Evolutionary conservation across 441 rosid genomes (phyloP).

Genomic region (Brassica hybrid): DNA sequence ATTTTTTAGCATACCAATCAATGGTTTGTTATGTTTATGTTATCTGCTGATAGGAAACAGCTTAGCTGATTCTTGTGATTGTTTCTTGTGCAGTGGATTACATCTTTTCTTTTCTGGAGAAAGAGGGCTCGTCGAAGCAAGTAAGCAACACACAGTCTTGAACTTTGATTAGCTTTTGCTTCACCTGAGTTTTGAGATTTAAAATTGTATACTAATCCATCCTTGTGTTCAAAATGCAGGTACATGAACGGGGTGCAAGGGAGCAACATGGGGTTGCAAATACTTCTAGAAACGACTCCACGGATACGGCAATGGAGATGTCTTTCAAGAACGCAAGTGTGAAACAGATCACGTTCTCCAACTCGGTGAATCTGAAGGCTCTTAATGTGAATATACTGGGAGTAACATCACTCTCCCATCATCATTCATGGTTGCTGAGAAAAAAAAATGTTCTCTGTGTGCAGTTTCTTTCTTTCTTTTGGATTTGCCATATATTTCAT

Average conservation of each 20-base stretch:
- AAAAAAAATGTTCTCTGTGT: conserved; percentile 31
- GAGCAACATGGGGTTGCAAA: conserved; percentile 69
- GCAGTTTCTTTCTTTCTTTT: conserved; percentile 40
- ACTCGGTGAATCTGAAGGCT: conserved; percentile 30
- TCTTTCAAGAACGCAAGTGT: conserved; percentile 74
- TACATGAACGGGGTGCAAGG: conserved; percentile 52
- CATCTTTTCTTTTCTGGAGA: conserved; percentile 79
- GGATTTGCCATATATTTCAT: conserved; percentile 36
- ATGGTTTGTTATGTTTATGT: not conserved
- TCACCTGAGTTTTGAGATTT: not conserved
- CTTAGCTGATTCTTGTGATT: conserved; percentile 15
- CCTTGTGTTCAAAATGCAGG: conserved; percentile 46
- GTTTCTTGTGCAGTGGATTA: conserved; percentile 66
- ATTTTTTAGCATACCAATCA: too few relatives aligned
- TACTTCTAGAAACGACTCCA: conserved; percentile 81
- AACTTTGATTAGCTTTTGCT: conserved; percentile 14
- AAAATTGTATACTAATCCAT: too few relatives aligned
- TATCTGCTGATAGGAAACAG: conserved; percentile 9
- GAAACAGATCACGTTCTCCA: conserved; percentile 35
- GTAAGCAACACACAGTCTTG: conserved; percentile 56
- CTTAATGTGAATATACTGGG: conserved; percentile 32
- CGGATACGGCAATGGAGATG: conserved; percentile 80
- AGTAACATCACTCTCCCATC: conserved; percentile 19
- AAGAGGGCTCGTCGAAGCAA: conserved; percentile 77
- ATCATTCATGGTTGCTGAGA: conserved; percentile 31